Evolutionary conservation across 78 protist species (phyloP), one percentile per base, ranked within the genome.

Genomic region (Carpediemonas membranifera): DNA sequence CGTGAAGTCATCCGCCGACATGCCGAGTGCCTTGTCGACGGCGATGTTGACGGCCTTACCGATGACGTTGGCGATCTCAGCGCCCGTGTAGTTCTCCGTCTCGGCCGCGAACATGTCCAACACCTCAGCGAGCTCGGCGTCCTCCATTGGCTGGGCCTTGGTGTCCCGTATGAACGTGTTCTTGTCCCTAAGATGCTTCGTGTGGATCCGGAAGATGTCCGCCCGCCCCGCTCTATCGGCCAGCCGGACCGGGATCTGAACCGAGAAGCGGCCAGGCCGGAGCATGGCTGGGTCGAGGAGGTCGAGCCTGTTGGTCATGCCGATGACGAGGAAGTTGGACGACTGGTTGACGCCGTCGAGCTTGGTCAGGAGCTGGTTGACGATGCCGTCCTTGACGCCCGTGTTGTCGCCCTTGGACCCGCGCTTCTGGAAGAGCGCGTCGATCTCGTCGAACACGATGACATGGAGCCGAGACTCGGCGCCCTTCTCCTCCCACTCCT

Each of bases 281-380:
- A 73, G 34, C 25, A 73, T 35, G 27, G 77, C 77, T 34, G 47
- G 18, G 39, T 73, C 77, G 30, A 73, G 30, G 36, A 73, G 30
- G 31, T 73, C 77, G 18, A 33, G 3, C 37, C 77, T 67, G 61
- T 78, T 70, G 41, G 77, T 78, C 65, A 70, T 27, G 13, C 78
- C 82, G 62, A 70, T 55, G 21, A 78, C 68, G 21, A 78, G 59
- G 1, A 78, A 15, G 79, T 78, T 78, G 41, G 64, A 33, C n/a
- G 41, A 50, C 14, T 7, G 53, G 11, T 65, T 65, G 7, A 78
- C 66, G 44, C 84, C 84, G 25, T 79, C 84, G 19, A 80, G 3
- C 58, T 74, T 80, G 64, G 79, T 68, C 18, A 80, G 67, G 27
- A 80, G 74, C 60, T 81, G 86, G 34, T 64, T 77, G 35, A 77